Evolutionary conservation across 1,284 basidiomycete genomes (phyloP), one percentile per base, ranked within the genome.

Genomic region (Fomitopsis schrenkii): DNA sequence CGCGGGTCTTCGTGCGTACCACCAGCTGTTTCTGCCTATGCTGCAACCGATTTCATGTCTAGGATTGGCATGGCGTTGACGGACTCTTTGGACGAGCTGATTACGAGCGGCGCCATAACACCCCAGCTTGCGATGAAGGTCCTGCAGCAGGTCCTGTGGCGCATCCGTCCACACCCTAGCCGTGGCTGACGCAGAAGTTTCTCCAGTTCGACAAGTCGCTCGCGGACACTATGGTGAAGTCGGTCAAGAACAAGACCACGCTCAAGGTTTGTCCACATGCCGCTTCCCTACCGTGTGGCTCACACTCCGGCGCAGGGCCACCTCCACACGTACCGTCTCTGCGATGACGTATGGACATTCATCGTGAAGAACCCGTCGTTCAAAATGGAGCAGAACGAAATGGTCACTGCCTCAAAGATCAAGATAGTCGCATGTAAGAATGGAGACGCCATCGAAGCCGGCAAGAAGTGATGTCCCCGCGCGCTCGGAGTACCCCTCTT

Each of bases 1-100:
- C 84, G 93, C 60, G 91, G 90, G 62, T 93, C 91, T 57, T 93
- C 90, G 90, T 93, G 81, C 71, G 90, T 85, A 54, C 28, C 3
- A 53, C 50, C 50, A n/a, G 14, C 17, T 35, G n/a, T 7, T 19
- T 22, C 36, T 45, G n/a, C 22, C 26, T 42, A 50, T 45, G 30
- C 26, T 19, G 38, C 3, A 10, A 10, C 55, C 62, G 30, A 3
- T 9, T 8, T 14, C 26, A 44, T 14, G 33, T 55, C 6, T 70
- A 98, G 97, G 67, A 94, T 98, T 76, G 97, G 97, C 46, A 94
- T 96, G 83, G 95, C 97, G 53, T 84, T 99, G 60, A 98, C 97
- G n/a, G 97, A 99, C 80, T 95, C 97, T 65, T 87, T 99, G 68
- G 97, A 99, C 78, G 97, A 99, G 79, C 86, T 99, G 64, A 99